Percentiles rank a stretch among this genome's conserved stretches.
phyloP scores from a whole-genome alignment of 176 grass and related monocot species.

The Pharus latifolius region DNA sequence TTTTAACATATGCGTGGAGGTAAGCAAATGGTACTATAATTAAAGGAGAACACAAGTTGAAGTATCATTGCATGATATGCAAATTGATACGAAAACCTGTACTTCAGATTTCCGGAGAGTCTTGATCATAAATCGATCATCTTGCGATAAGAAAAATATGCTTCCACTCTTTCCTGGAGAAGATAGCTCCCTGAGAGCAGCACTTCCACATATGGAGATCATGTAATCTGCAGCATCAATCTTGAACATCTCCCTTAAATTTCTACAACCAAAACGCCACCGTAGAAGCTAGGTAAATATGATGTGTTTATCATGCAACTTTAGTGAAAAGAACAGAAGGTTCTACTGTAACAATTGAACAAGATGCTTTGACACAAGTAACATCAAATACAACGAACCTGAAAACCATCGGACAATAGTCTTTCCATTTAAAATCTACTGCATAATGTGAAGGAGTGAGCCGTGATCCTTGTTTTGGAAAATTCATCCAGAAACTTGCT shows the following conservation, averaged over 20 bases:
- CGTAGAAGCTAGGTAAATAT: not conserved
- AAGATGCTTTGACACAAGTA: not conserved
- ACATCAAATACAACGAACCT: slow-evolving; percentile 24
- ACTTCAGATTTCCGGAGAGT: slow-evolving; percentile 99
- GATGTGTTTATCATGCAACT: not conserved
- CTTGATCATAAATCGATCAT: slow-evolving; percentile 98
- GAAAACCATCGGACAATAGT: slow-evolving; percentile 64
- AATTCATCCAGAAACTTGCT: slow-evolving; percentile 73
- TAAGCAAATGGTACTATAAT: no score
- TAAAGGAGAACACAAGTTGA: no score
- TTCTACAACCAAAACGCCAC: slow-evolving; percentile 33
- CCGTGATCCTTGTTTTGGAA: slow-evolving; percentile 41
- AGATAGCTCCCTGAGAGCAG: slow-evolving; percentile 86
- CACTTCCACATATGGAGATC: slow-evolving; percentile 95
- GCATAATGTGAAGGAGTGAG: slow-evolving; percentile 46
- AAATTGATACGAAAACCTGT: slow-evolving; percentile 47
- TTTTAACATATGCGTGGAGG: slow-evolving; percentile 21
- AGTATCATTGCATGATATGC: not conserved
- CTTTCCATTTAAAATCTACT: slow-evolving; percentile 70
- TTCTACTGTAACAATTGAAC: not conserved
- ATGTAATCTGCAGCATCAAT: slow-evolving; percentile 99
- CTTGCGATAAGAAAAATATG: slow-evolving; percentile 97
- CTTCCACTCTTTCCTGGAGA: slow-evolving; percentile 98
- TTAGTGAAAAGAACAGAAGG: no score
- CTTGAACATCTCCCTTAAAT: slow-evolving; percentile 98